Evolutionary conservation across 345 rosid genomes (phyloP).

Genomic region (Eucalyptus regnans): DNA sequence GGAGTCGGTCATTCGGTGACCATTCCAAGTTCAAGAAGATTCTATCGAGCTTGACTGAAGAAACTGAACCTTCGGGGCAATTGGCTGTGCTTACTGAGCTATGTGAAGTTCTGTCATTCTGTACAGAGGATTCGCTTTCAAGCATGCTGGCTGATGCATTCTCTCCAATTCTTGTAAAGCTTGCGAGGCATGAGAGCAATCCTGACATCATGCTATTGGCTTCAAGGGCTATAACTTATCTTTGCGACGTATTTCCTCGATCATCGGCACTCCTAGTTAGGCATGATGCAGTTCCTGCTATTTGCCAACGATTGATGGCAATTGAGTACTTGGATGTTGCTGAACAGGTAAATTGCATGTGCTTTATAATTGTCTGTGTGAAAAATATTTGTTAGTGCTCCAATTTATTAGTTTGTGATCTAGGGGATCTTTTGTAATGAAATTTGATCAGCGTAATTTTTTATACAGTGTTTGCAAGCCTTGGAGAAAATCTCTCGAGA

Average conservation of each 20-base stretch:
- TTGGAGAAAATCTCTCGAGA: slow-evolving; percentile 90
- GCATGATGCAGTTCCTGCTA: slow-evolving; percentile 72
- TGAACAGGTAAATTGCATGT: slow-evolving; percentile 53
- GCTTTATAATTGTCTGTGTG: background rate
- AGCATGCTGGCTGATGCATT: slow-evolving; percentile 52
- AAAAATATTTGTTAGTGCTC: background rate
- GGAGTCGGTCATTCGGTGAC: slow-evolving; percentile 57
- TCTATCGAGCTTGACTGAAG: slow-evolving; percentile 37
- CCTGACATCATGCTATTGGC: slow-evolving; percentile 74
- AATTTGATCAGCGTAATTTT: background rate
- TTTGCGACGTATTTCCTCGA: slow-evolving; percentile 82
- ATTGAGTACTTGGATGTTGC: slow-evolving; percentile 92
- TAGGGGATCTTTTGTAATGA: background rate
- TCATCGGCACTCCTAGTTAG: slow-evolving; percentile 63
- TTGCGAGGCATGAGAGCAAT: slow-evolving; percentile 48
- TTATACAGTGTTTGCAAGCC: slow-evolving; percentile 87
- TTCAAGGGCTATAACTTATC: slow-evolving; percentile 76
- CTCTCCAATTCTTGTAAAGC: slow-evolving; percentile 66
- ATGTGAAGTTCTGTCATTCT: slow-evolving; percentile 85
- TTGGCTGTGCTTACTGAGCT: slow-evolving; percentile 64
- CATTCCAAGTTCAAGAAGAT: slow-evolving; percentile 54
- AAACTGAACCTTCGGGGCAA: slow-evolving; percentile 47
- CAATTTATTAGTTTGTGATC: background rate
- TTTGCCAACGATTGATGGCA: slow-evolving; percentile 63
- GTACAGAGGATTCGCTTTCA: slow-evolving; percentile 69